Evolutionary conservation across 805 yeast genomes (phyloP).

Genomic region (Phaffomyces thermotolerans): DNA sequence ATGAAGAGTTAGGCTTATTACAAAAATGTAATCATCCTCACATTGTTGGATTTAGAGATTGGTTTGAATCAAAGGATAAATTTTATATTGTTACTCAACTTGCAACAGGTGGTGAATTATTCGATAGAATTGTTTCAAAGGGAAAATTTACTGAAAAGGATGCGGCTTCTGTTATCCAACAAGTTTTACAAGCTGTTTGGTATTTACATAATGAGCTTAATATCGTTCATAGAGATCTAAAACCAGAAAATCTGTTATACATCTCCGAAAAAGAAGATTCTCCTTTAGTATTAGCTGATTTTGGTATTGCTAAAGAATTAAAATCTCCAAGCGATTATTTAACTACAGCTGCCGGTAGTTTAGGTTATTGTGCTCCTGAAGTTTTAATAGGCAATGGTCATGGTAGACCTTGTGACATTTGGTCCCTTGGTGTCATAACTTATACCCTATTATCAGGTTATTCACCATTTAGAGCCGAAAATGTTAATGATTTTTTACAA

Average conservation of each 20-base stretch:
- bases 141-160: conserved; percentile 88
- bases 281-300: conserved; percentile 83
- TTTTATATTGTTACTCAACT: conserved; percentile 90
- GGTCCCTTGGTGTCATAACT: conserved; percentile 92
- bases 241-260: conserved; percentile 88
- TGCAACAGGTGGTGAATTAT: conserved; percentile 94
- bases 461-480: conserved; percentile 85
- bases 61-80: conserved; percentile 91
- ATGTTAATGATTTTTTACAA: conserved; percentile 67
- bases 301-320: conserved; percentile 86
- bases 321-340: conserved; percentile 52
- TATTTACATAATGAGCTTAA: conserved; percentile 63
- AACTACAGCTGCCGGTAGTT: conserved; percentile 77
- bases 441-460: conserved; percentile 89
- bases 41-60: conserved; percentile 83
- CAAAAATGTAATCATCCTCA: conserved; percentile 70
- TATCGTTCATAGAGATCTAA: conserved; percentile 89
- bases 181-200: conserved; percentile 68
- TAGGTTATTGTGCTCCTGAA: conserved; percentile 97
- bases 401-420: conserved; percentile 91
- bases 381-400: conserved; percentile 77
- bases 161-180: conserved; percentile 69
- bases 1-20: conserved; percentile 69
- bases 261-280: conserved; percentile 51
- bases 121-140: conserved; percentile 72